phyloP scores from a whole-genome alignment of 78 protist species.

The Diacronema lutheri region DNA sequence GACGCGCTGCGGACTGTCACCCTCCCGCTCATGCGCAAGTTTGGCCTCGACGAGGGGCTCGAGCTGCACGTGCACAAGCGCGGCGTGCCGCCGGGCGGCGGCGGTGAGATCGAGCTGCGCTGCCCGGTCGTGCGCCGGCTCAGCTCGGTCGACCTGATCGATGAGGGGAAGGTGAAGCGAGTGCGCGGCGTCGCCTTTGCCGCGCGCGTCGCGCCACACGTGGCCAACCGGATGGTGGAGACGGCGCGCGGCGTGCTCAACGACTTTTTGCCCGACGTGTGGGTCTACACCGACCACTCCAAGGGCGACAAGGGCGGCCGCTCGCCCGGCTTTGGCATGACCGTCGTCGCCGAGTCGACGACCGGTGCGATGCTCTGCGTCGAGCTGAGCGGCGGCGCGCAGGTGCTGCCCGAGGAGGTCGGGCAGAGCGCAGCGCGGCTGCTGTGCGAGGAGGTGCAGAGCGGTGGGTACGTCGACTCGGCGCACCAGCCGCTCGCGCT shows the following conservation, averaged over 20 bases:
- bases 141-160: conserved; percentile 59
- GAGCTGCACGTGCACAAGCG: conserved; percentile 59
- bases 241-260: conserved; percentile 43
- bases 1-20: conserved; percentile 84
- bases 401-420: conserved; percentile 25
- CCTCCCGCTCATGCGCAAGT: conserved; percentile 71
- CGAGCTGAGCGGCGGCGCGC: conserved; percentile 32
- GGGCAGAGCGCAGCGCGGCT: neutral
- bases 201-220: conserved; percentile 77
- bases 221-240: conserved; percentile 71
- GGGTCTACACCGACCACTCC: conserved; percentile 85
- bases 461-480: conserved; percentile 86
- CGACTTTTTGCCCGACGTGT: conserved; percentile 80
- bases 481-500: conserved; percentile 69
- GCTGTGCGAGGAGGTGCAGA: neutral
- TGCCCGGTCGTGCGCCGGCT: conserved; percentile 70
- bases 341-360: conserved; percentile 86
- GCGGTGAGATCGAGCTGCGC: conserved; percentile 79
- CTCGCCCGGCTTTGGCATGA: conserved; percentile 81
- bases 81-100: conserved; percentile 91
- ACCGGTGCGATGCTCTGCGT: conserved; percentile 67
- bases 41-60: conserved; percentile 80
- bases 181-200: conserved; percentile 87
- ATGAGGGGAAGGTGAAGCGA: conserved; percentile 78
- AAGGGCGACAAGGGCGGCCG: conserved; percentile 75